Evolutionary conservation across 2,329 filamentous ascomycete genomes (phyloP).

Genomic region (Shiraia sp.): DNA sequence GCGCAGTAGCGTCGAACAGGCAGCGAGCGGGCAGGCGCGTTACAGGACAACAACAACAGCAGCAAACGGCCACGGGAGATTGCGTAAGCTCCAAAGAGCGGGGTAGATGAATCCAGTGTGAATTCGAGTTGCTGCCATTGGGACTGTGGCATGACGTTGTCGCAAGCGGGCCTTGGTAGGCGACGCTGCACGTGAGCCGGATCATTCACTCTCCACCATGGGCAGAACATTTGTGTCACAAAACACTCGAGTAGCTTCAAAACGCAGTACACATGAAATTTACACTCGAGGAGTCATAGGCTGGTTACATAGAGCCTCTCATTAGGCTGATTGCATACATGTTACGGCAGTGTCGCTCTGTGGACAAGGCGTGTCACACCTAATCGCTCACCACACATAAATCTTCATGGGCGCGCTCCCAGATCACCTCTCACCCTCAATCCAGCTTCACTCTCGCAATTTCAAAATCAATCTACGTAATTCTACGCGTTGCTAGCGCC

Average conservation of each 20-base stretch:
- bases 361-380: slow-evolving; percentile 16
- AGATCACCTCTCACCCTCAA: slow-evolving; percentile 5
- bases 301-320: neutral
- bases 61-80: slow-evolving; percentile 9
- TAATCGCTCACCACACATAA: slow-evolving; percentile 6
- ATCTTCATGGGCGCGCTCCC: slow-evolving; percentile 10
- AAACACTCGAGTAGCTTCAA: neutral
- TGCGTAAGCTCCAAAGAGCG: neutral
- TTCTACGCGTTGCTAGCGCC: no score
- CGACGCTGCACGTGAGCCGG: slow-evolving; percentile 20
- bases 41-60: slow-evolving; percentile 17
- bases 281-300: neutral
- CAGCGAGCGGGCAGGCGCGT: slow-evolving; percentile 17
- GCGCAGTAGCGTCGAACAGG: slow-evolving; percentile 8
- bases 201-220: slow-evolving; percentile 12
- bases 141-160: neutral
- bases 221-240: neutral
- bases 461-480: slow-evolving; percentile 1
- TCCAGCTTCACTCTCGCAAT: neutral
- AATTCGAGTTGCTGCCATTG: no score
- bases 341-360: slow-evolving; percentile 7
- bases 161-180: no score
- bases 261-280: neutral
- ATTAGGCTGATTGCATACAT: slow-evolving; percentile 6
- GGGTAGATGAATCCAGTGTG: no score